A percentile compares a stretch with the other conserved stretches of the same genome.
Conservation (phyloP, 1,139 yeast species). For the Kodamaea suecica region DNA sequence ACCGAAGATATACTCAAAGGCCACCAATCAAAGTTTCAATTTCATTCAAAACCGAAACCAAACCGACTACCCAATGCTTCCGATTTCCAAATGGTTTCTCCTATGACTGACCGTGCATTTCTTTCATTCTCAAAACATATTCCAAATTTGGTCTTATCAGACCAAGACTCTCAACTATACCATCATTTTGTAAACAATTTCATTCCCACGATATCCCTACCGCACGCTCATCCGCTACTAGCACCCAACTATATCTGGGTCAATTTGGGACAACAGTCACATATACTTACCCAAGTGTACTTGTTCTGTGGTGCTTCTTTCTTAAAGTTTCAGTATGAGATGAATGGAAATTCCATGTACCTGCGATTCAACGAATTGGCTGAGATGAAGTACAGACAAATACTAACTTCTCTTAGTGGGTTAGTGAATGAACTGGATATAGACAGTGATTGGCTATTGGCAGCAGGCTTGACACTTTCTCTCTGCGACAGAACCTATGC, state of each 20-base stretch:
- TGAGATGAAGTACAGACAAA: constrained; percentile 20
- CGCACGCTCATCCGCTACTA: constrained; percentile 37
- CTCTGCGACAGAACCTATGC: constrained; percentile 30
- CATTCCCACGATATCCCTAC: constrained; percentile 39
- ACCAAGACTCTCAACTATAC: constrained; percentile 17
- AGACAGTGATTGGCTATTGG: constrained; percentile 30
- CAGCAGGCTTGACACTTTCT: constrained; percentile 34
- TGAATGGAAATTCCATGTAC: constrained; percentile 5
- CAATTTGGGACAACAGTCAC: constrained; percentile 24
- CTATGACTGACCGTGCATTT: not conserved
- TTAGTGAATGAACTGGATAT: constrained; percentile 12
- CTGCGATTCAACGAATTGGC: constrained; percentile 16
- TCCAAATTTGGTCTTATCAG: constrained; percentile 11
- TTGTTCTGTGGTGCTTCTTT: constrained; percentile 37
- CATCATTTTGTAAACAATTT: constrained; percentile 33
- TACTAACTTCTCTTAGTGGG: constrained; percentile 14
- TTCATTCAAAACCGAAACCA: too few relatives aligned
- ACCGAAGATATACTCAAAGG: too few relatives aligned
- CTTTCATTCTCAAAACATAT: constrained; percentile 10
- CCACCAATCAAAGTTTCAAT: too few relatives aligned
- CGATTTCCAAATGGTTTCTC: not conserved
- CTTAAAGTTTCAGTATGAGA: constrained; percentile 19
- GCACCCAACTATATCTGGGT: constrained; percentile 29
- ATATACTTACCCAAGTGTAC: constrained; percentile 29
- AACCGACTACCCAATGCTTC: not conserved